Conservation (phyloP, 129 eudicot genomes). For the Flaveria brownii region DNA sequence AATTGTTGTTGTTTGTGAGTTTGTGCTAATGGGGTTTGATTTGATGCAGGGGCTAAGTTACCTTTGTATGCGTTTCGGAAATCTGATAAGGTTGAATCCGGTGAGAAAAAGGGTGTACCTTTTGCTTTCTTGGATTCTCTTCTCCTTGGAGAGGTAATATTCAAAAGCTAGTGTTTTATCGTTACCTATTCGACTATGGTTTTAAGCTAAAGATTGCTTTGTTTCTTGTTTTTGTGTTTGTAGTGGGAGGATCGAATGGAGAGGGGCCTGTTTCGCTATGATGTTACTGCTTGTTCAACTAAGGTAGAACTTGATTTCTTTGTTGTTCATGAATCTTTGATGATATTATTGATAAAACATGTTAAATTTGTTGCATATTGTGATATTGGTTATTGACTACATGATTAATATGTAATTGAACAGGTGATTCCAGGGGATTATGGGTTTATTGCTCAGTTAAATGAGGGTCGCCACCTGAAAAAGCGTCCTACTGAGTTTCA, state of each 20-base stretch:
- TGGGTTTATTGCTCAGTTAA: slow-evolving; percentile 94
- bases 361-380: not conserved
- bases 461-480: slow-evolving; percentile 98
- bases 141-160: slow-evolving; percentile 83
- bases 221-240: slow-evolving; percentile 5
- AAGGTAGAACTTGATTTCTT: slow-evolving; percentile 49
- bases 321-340: not conserved
- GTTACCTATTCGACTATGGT: not conserved
- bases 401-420: slow-evolving; percentile 9
- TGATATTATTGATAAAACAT: not conserved
- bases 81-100: slow-evolving; percentile 34
- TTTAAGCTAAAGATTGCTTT: slow-evolving; percentile 27
- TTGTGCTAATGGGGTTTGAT: slow-evolving; percentile 10
- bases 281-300: slow-evolving; percentile 97
- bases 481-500: slow-evolving; percentile 98
- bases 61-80: slow-evolving; percentile 83
- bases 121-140: slow-evolving; percentile 87
- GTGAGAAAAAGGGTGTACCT: slow-evolving; percentile 58
- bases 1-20: not conserved
- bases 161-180: not conserved
- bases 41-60: slow-evolving; percentile 67
- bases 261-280: slow-evolving; percentile 92
- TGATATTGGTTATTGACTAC: not conserved
- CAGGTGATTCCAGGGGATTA: slow-evolving; percentile 87
- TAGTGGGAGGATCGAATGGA: slow-evolving; percentile 97